Base-by-base conservation (phyloP, 2,329 filamentous ascomycete species). In the Aureobasidium subglaciale region DNA sequence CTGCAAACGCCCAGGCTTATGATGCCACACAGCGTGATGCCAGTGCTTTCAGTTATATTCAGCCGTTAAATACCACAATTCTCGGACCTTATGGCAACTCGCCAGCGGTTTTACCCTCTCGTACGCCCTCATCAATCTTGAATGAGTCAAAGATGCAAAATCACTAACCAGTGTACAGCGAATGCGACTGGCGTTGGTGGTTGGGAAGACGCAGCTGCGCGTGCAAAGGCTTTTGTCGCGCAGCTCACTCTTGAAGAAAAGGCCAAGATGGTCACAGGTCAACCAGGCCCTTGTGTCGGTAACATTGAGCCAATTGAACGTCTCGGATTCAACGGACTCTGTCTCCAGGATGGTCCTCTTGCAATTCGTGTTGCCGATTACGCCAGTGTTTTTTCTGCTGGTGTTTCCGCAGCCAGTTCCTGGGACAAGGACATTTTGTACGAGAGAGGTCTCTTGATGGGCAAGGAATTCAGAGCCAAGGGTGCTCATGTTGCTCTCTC, bases 331-430 rank as follows among this genome's bases (percentile, higher is more conserved):
- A 60, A 56, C 7, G 66, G 67, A n/a, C 62, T 71, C 1, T 73
- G 70, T 48, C 59, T 71, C 2, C 66, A 69, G 29, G 70, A 72
- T 40, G 69, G 68, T 0, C 68, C 69, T 11, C 59, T 68, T 8
- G 67, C n/a, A n/a, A n/a, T n/a, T n/a, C n/a, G 66, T 15, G 62
- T 69, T 82, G 85, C 1, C 86, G 90, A n/a, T 32, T 59, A 58
- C n/a, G 64, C 64, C 5, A 69, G 64, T 40, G 64, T 67, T 6
- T 72, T 71, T 48, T 63, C 69, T 0, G 67, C 66, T 13, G 63
- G 65, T 9, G 53, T 71, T n/a, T 61, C 63, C 25, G 64, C 63
- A 0, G 69, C 63, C 4, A 65, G 68, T 11, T 67, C 70, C 0
- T 72, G 69, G 67, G 68, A 71, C 22, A 61, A 64, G 6, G 38